phyloP scores from a whole-genome alignment of 2,329 filamentous ascomycete genomes.

The Xylariales sp. region DNA sequence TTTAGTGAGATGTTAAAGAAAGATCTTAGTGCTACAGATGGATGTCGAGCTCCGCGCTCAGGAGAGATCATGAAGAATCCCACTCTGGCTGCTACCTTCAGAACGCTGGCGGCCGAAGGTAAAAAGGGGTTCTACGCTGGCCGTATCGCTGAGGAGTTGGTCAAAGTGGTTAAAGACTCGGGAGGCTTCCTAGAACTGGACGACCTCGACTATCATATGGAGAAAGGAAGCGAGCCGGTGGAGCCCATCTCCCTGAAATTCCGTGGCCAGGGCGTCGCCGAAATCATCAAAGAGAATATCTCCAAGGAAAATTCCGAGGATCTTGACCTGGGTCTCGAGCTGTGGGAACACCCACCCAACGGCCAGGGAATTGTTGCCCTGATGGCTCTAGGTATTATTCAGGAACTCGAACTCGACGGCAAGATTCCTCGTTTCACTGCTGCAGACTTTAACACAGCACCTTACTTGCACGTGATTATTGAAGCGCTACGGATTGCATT shows the following conservation, averaged over 20 bases:
- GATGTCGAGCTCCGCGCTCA: constrained; percentile 67
- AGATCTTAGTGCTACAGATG: constrained; percentile 62
- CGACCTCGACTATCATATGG: constrained; percentile 73
- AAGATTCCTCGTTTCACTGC: constrained; percentile 68
- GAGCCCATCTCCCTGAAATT: constrained; percentile 82
- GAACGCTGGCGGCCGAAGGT: constrained; percentile 70
- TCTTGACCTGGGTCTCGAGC: constrained; percentile 58
- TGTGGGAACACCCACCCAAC: constrained; percentile 97
- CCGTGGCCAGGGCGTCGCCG: constrained; percentile 51
- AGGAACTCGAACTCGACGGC: constrained; percentile 73
- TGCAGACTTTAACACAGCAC: constrained; percentile 73
- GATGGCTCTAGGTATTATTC: constrained; percentile 88
- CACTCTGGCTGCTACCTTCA: constrained; percentile 75
- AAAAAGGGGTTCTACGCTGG: constrained; percentile 92
- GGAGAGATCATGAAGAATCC: constrained; percentile 91
- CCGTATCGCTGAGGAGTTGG: constrained; percentile 72
- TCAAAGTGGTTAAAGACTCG: constrained; percentile 70
- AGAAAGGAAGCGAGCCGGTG: constrained; percentile 65
- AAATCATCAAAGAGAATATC: constrained; percentile 16
- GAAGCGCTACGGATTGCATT: constrained; percentile 88
- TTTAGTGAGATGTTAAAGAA: constrained; percentile 81
- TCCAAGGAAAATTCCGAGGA: constrained; percentile 32
- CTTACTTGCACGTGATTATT: constrained; percentile 81
- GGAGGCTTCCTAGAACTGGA: constrained; percentile 76
- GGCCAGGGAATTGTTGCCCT: constrained; percentile 93